Evolutionary conservation across 176 grass and related monocot genomes (phyloP), one percentile per base, ranked within the genome.

Genomic region (Neostapfia colusana): DNA sequence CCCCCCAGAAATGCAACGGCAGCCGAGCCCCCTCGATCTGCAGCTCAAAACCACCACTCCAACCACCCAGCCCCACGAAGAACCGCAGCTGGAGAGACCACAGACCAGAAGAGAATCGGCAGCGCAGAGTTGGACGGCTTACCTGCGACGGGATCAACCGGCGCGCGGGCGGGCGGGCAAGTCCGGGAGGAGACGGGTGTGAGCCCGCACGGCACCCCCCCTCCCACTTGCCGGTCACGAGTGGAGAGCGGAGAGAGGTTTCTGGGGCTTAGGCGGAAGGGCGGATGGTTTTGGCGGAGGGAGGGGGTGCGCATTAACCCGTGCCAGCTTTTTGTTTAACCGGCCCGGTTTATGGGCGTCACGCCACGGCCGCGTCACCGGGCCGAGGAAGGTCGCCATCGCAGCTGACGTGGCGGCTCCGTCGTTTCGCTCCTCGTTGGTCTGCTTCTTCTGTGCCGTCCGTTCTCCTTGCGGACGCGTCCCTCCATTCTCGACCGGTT

Each of bases 241-340:
- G 51, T 6, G 18, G 12, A 11, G 39, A 13, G 10, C 60, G 10
- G 51, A 10, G 25, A 1, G 78, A 54, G 85, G 68, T 83, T 88
- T 51, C 79, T 78, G 74, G 74, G 51, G 46, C 27, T 11, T 67
- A 16, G 41, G 60, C 61, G 61, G 12, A 6, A 48, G 3, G 45
- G 11, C 1, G 13, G 58, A 4, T 46, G 41, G 26, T 5, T 62
- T 15, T 27, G 65, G 9, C 6, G 37, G 73, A 40, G 48, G 26
- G 35, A 48, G 63, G 78, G 78, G 62, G 54, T 12, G 51, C 3
- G n/a, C 54, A 25, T 74, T 63, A 49, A 56, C 51, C 31, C 42
- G 44, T 21, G 23, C 28, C 18, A 55, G 37, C 65, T n/a, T n/a
- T 28, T 72, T 50, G 11, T 72, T 78, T 82, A 76, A 83, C 34